phyloP scores from a whole-genome alignment of 1,139 yeast genomes.

The Yamadazyma kanchanaburiensis region DNA sequence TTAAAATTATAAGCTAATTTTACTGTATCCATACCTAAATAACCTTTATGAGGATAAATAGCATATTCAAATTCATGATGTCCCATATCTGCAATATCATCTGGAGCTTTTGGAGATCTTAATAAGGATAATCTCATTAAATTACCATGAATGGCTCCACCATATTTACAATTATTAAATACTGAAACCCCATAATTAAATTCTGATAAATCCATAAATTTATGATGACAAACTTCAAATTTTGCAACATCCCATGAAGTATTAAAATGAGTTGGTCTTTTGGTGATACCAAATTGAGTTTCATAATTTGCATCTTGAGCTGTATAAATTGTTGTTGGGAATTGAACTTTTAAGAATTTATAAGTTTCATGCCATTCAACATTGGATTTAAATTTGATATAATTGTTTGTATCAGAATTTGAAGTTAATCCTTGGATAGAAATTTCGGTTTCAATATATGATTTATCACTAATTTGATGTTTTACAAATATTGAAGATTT shows the following conservation, averaged over 20 bases:
- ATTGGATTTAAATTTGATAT: conserved; percentile 53
- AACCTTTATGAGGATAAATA: conserved; percentile 74
- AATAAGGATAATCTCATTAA: conserved; percentile 77
- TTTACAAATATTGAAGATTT: conserved; percentile 60
- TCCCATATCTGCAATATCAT: conserved; percentile 93
- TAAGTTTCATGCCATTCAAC: conserved; percentile 89
- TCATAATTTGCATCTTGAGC: conserved; percentile 78
- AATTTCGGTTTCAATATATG: conserved; percentile 65
- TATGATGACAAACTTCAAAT: conserved; percentile 93
- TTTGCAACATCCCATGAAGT: conserved; percentile 96
- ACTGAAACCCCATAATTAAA: conserved; percentile 84
- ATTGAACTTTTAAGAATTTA: conserved; percentile 89
- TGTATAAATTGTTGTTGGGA: conserved; percentile 78
- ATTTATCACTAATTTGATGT: conserved; percentile 53
- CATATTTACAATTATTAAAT: conserved; percentile 83
- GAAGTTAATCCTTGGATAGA: conserved; percentile 59
- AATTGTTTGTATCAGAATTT: conserved; percentile 33
- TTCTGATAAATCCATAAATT: conserved; percentile 89
- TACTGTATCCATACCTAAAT: conserved; percentile 61
- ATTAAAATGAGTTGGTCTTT: conserved; percentile 90
- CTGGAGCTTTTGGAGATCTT: conserved; percentile 89
- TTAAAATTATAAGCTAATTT: conserved; percentile 79
- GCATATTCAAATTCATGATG: conserved; percentile 80
- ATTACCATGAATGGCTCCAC: conserved; percentile 89
- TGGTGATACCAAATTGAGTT: conserved; percentile 88